phyloP scores from a whole-genome alignment of 306 rosid genomes.

The Sphenostylis stenocarpa region DNA sequence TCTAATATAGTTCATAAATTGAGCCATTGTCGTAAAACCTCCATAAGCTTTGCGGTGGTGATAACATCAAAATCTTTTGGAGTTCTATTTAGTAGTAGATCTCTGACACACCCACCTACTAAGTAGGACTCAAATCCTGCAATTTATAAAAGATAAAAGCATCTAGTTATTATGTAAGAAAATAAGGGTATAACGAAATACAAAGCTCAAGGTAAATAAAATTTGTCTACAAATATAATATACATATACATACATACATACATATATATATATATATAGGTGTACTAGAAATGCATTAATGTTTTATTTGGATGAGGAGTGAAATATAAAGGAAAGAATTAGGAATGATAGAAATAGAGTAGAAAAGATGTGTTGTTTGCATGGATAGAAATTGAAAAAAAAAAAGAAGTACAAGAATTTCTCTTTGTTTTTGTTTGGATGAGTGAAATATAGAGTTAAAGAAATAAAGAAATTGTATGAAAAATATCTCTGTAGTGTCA shows the following conservation, averaged over 20 bases:
- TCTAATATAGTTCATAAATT: constrained; percentile 22
- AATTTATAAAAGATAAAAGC: constrained; percentile 23
- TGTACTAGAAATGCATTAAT: neutral
- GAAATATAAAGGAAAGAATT: neutral
- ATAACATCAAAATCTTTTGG: constrained; percentile 95
- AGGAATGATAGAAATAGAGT: neutral
- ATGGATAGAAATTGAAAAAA: neutral
- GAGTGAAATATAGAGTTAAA: neutral
- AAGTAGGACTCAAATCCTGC: constrained; percentile 87
- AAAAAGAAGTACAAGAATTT: neutral
- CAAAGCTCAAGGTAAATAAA: neutral
- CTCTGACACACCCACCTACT: constrained; percentile 98
- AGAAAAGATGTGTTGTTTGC: neutral
- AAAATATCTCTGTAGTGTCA: no score
- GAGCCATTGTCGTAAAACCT: constrained; percentile 49
- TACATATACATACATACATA: no score
- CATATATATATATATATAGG: neutral
- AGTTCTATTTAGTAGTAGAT: constrained; percentile 62
- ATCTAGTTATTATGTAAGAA: constrained; percentile 11
- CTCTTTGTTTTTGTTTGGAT: neutral
- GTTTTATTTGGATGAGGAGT: neutral
- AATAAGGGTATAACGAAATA: neutral
- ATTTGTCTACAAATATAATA: neutral
- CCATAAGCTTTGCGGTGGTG: constrained; percentile 70
- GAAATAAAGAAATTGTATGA: neutral